These are phyloP conservation scores for Cornus suecica DNA, from an alignment of 148 eudicot genomes.

Conservation along the genomic window DNA sequence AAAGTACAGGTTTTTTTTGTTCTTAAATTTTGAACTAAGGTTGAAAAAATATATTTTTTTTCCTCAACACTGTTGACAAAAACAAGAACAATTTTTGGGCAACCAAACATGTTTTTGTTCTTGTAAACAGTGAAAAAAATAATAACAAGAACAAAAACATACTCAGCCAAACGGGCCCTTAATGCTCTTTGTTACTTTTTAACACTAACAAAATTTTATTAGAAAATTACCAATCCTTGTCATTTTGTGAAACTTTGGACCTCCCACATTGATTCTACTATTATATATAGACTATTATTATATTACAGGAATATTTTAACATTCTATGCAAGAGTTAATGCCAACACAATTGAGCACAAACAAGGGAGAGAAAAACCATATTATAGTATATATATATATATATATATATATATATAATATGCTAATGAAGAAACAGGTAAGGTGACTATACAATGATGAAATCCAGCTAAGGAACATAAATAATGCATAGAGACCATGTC, in stretches of 20 bases:
- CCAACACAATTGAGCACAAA: neutral
- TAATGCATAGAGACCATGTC: slow-evolving; percentile 1
- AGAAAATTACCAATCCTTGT: neutral
- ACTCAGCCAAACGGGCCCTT: too few species aligned
- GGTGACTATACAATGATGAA: neutral
- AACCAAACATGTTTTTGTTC: too few species aligned
- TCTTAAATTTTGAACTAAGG: too few species aligned
- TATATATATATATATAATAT: too few species aligned
- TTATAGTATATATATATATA: neutral
- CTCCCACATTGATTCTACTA: neutral
- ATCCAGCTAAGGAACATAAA: neutral
- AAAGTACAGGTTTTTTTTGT: too few species aligned
- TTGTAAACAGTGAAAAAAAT: too few species aligned
- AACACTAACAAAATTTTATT: neutral
- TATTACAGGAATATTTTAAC: neutral
- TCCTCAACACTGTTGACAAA: too few species aligned
- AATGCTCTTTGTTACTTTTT: neutral
- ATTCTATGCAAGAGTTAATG: neutral
- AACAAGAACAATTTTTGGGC: too few species aligned
- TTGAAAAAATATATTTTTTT: too few species aligned
- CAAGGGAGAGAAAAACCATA: neutral
- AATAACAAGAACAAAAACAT: too few species aligned
- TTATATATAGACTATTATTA: neutral
- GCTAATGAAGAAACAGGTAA: neutral
- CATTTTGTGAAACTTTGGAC: neutral